Conservation (phyloP, 441 rosid species). For the Populus hybrid region DNA sequence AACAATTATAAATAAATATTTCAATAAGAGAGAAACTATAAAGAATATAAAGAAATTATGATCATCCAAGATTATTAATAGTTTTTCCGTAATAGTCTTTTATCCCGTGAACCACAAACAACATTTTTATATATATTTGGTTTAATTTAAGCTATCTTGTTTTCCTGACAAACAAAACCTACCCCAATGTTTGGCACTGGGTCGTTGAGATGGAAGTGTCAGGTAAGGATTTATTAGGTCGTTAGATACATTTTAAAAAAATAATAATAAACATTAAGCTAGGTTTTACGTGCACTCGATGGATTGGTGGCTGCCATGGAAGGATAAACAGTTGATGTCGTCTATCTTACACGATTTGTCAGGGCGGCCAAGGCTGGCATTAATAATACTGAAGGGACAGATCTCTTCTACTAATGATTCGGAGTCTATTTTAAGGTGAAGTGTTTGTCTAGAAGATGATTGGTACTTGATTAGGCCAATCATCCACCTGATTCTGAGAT, state of each 20-base stretch:
- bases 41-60: too few relatives aligned
- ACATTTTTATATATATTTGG: too few relatives aligned
- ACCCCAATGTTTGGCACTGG: neutral
- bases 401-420: neutral
- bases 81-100: too few relatives aligned
- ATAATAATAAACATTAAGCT: neutral
- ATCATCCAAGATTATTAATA: too few relatives aligned
- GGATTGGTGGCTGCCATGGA: slow-evolving; percentile 10
- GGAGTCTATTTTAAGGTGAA: neutral
- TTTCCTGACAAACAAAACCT: neutral
- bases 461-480: slow-evolving; percentile 4
- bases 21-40: too few relatives aligned
- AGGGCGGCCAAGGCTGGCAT: slow-evolving; percentile 5
- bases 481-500: neutral
- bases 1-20: too few relatives aligned
- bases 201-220: neutral
- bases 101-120: too few relatives aligned
- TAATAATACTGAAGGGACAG: neutral
- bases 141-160: neutral
- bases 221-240: neutral
- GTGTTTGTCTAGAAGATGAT: neutral
- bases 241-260: too few relatives aligned
- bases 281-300: neutral
- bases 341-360: slow-evolving; percentile 4
- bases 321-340: slow-evolving; percentile 10